Base-by-base conservation (phyloP, 306 rosid species). In the Cucumis sativus region DNA sequence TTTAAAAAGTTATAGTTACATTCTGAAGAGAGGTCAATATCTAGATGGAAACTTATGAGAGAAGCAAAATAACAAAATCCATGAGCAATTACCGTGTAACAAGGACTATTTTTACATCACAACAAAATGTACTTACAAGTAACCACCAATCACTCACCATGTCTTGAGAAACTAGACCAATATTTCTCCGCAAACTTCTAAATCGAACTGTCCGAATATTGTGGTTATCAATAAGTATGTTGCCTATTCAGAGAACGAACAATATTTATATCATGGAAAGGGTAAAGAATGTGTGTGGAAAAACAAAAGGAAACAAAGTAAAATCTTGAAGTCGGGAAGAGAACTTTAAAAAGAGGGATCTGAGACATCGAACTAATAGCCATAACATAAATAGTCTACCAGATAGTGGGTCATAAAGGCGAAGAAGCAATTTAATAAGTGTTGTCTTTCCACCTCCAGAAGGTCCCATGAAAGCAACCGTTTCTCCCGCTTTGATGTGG, bases 381-480 rank as follows among this genome's bases (percentile, higher is more conserved):
- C 47, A 28, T 59, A 25, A 57, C 67, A 15, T 40, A 77, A 69
- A 79, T 56, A 74, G 57, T 83, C 85, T 82, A 90, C 98, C 98
- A 59, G 91, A 87, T 64, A 75, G 59, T 39, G 97, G 97, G 80
- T 93, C 94, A 80, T 88, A 93, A 83, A 93, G 97, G 45, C 94
- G 97, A 83, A 93, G 93, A 75, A 93, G 85, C 69, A 93, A 84
- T 83, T 90, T 93, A 59, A 80, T 81, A 51, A 91, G 89, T 79
- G 98, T 91, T 39, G 98, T 84, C 88, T 93, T 93, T 84, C 98
- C 98, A 73, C 98, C 97, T 60, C 98, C 98, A 35, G 97, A 93
- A 68, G 98, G 92, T 71, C 98, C 98, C 30, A 93, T 88, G 41
- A 93, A 84, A 54, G 98, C 97, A 81, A 91, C 91, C 74, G 93